These are phyloP conservation scores for Kluyveromyces dobzhanskii DNA, from an alignment of 805 yeast species.

Conservation along the genomic window DNA sequence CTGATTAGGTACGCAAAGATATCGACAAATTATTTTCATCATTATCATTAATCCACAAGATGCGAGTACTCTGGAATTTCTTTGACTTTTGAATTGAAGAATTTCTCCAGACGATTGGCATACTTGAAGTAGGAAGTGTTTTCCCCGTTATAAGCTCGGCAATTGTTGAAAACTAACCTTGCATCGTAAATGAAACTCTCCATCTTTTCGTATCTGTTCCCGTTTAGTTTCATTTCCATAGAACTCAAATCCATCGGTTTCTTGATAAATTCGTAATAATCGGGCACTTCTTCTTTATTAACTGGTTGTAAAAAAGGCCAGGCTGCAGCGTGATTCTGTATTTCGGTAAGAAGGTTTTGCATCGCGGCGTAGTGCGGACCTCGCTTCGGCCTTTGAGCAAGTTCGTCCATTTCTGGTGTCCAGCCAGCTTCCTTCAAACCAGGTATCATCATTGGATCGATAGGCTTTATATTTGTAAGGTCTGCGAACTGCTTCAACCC, in stretches of 20 bases:
- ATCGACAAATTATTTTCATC: too few relatives aligned
- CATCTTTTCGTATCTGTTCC: constrained; percentile 82
- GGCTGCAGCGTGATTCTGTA: constrained; percentile 91
- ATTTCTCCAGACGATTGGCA: constrained; percentile 89
- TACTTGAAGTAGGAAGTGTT: constrained; percentile 91
- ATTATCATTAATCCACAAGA: constrained; percentile 44
- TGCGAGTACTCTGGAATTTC: constrained; percentile 92
- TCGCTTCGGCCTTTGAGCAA: constrained; percentile 90
- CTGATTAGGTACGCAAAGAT: too few relatives aligned
- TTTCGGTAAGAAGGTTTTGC: constrained; percentile 79
- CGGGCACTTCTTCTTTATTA: constrained; percentile 87
- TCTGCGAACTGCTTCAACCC: constrained; percentile 70
- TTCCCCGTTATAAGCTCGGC: constrained; percentile 88
- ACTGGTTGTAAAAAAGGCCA: constrained; percentile 98
- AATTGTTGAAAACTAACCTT: constrained; percentile 77
- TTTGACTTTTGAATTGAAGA: constrained; percentile 68
- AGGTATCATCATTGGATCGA: constrained; percentile 82
- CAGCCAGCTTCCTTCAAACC: constrained; percentile 93
- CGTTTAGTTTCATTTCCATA: constrained; percentile 89
- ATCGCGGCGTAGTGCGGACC: constrained; percentile 92
- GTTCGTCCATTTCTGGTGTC: constrained; percentile 96
- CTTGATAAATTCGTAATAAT: constrained; percentile 90
- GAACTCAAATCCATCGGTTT: constrained; percentile 98
- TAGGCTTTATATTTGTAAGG: constrained; percentile 35
- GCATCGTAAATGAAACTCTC: constrained; percentile 90